Conservation (phyloP, 768 basidiomycete genomes). For the Cystobasidiopsis lactophilus region DNA sequence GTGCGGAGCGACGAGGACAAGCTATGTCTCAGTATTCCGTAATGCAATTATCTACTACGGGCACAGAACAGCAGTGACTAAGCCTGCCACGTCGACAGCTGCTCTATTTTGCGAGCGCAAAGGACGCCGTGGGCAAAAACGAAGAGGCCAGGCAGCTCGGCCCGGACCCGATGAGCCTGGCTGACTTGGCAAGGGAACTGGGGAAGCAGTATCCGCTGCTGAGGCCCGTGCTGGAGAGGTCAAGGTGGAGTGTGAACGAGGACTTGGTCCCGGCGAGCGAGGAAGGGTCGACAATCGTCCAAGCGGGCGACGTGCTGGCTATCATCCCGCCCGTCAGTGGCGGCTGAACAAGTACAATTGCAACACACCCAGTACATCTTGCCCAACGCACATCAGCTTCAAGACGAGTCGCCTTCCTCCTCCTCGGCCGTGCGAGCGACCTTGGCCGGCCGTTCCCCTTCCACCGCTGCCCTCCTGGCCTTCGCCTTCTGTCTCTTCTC, state of each 20-base stretch:
- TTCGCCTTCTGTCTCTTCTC: constrained; percentile 59
- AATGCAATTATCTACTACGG: no score
- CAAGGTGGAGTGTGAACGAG: constrained; percentile 57
- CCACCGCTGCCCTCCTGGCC: constrained; percentile 39
- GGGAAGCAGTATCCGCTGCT: constrained; percentile 24
- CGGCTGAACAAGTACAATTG: constrained; percentile 28
- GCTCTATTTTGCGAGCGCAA: constrained; percentile 42
- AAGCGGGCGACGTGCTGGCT: constrained; percentile 54
- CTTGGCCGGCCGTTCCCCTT: not conserved
- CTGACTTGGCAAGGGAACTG: constrained; percentile 34
- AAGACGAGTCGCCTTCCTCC: not conserved
- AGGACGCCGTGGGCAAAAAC: constrained; percentile 36
- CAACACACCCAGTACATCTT: no score
- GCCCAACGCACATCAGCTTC: no score
- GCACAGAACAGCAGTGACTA: no score
- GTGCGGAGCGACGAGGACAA: no score
- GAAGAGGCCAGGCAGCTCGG: constrained; percentile 36
- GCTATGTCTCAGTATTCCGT: no score
- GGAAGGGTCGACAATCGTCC: constrained; percentile 31
- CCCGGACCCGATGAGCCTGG: constrained; percentile 25
- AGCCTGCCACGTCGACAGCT: no score
- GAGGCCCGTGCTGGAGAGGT: constrained; percentile 35
- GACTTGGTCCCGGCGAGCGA: constrained; percentile 45
- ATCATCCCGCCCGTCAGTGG: constrained; percentile 67
- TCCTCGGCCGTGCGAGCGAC: not conserved